A percentile compares a stretch with the other conserved stretches of the same genome.
phyloP scores from a whole-genome alignment of 176 grass and related monocot genomes.

The Pontederia paniculata region DNA sequence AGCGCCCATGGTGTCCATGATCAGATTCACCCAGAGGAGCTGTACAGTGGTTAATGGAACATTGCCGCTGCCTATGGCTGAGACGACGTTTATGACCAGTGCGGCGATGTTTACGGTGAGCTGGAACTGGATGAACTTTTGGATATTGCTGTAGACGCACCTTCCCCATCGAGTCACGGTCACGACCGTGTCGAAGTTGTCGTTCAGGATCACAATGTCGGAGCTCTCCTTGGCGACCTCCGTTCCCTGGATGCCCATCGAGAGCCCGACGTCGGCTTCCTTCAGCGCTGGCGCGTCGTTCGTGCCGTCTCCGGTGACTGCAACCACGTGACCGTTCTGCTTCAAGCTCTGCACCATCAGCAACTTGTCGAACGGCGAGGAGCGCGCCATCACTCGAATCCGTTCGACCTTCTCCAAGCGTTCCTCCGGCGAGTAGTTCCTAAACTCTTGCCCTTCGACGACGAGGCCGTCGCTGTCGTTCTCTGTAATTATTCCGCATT shows the following conservation, averaged over 20 bases:
- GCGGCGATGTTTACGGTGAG: slow-evolving; percentile 72
- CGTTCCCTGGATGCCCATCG: slow-evolving; percentile 86
- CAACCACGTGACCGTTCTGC: slow-evolving; percentile 74
- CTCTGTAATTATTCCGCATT: slow-evolving; percentile 49
- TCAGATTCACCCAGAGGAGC: slow-evolving; percentile 79
- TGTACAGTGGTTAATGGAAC: slow-evolving; percentile 64
- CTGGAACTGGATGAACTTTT: slow-evolving; percentile 91
- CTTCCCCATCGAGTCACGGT: slow-evolving; percentile 67
- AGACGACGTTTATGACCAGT: slow-evolving; percentile 56
- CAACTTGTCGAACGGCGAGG: slow-evolving; percentile 65
- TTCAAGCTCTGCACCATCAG: slow-evolving; percentile 67
- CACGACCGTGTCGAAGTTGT: slow-evolving; percentile 79
- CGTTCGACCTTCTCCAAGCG: slow-evolving; percentile 38
- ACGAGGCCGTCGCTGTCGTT: slow-evolving; percentile 19
- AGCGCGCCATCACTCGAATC: slow-evolving; percentile 74
- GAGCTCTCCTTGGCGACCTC: slow-evolving; percentile 87
- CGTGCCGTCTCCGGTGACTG: slow-evolving; percentile 79
- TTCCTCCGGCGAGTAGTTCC: slow-evolving; percentile 35
- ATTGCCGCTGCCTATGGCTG: slow-evolving; percentile 31
- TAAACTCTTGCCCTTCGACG: slow-evolving; percentile 69
- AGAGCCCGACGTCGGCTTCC: slow-evolving; percentile 65
- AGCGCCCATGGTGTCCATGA: slow-evolving; percentile 90
- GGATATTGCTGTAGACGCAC: slow-evolving; percentile 82
- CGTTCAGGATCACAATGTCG: slow-evolving; percentile 75
- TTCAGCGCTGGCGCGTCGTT: slow-evolving; percentile 83